phyloP scores from a whole-genome alignment of 2,329 filamentous ascomycete species.

The Paramyrothecium roridum region DNA sequence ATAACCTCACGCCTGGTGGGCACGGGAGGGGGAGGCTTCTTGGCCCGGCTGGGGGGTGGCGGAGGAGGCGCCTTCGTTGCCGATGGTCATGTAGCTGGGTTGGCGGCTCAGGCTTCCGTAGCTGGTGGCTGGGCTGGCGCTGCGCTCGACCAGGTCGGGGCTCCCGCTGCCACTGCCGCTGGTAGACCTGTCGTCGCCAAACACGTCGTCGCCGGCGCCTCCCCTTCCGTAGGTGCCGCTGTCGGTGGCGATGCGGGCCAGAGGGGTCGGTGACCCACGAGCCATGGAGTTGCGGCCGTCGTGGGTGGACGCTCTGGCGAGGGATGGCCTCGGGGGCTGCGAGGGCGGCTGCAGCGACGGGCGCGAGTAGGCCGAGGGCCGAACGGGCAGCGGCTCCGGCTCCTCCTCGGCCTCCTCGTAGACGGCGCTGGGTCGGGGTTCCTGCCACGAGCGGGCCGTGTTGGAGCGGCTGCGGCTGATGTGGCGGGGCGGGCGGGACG shows the following conservation, averaged over 20 bases:
- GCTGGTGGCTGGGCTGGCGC: constrained; percentile 54
- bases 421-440: constrained; percentile 28
- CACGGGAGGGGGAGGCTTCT: constrained; percentile 34
- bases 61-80: constrained; percentile 56
- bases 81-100: constrained; percentile 5
- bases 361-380: constrained; percentile 31
- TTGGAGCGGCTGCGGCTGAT: constrained; percentile 40
- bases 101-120: too few relatives aligned
- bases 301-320: constrained; percentile 36
- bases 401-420: constrained; percentile 30
- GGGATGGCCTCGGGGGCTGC: constrained; percentile 30
- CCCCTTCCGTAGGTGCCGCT: constrained; percentile 15
- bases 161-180: constrained; percentile 45
- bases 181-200: constrained; percentile 48
- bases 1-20: constrained; percentile 24
- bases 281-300: constrained; percentile 24
- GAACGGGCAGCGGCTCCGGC: constrained; percentile 25
- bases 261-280: constrained; percentile 32
- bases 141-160: constrained; percentile 47
- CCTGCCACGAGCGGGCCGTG: constrained; percentile 43
- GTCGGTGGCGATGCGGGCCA: constrained; percentile 40
- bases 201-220: constrained; percentile 37
- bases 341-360: constrained; percentile 28
- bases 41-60: constrained; percentile 44
- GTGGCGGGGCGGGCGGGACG: constrained; percentile 9